phyloP scores from a whole-genome alignment of 345 rosid genomes.

The Stellera chamaejasme region DNA sequence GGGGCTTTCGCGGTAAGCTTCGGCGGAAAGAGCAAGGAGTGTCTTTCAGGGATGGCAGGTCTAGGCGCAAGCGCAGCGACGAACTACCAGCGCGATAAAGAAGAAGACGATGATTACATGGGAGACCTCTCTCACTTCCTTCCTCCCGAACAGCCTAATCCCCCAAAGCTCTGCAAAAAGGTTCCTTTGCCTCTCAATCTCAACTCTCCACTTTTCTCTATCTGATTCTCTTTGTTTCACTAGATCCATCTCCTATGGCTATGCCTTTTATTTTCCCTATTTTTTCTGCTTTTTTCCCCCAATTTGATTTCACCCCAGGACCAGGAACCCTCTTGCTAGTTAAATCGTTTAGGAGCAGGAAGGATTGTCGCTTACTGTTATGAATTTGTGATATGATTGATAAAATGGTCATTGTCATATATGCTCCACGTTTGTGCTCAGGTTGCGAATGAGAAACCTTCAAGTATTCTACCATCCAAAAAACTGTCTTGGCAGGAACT shows the following conservation, averaged over 20 bases:
- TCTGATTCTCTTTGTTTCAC: not conserved
- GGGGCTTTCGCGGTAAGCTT: too few species aligned
- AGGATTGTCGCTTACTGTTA: too few species aligned
- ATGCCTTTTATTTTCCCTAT: too few species aligned
- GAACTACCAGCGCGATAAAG: slow-evolving; percentile 8
- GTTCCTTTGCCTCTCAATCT: slow-evolving; percentile 13
- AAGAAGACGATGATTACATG: slow-evolving; percentile 64
- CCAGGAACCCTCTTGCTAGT: too few species aligned
- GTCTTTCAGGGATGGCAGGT: too few species aligned
- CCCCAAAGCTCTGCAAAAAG: slow-evolving; percentile 33
- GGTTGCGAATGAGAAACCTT: slow-evolving; percentile 23
- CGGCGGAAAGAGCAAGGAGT: too few species aligned
- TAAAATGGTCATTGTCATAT: not conserved
- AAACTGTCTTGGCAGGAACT: slow-evolving; percentile 61
- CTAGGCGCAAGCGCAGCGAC: slow-evolving; percentile 1
- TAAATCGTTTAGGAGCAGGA: too few species aligned
- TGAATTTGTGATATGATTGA: not conserved
- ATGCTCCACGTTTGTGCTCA: slow-evolving; percentile 17
- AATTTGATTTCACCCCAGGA: too few species aligned
- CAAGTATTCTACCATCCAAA: slow-evolving; percentile 39
- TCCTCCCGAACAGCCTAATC: slow-evolving; percentile 34
- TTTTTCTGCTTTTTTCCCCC: not conserved
- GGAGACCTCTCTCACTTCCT: slow-evolving; percentile 75
- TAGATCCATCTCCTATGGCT: not conserved
- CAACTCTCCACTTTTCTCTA: slow-evolving; percentile 1